Base-by-base conservation (phyloP, 305 asterid genomes). In the Rubia tinctorum region DNA sequence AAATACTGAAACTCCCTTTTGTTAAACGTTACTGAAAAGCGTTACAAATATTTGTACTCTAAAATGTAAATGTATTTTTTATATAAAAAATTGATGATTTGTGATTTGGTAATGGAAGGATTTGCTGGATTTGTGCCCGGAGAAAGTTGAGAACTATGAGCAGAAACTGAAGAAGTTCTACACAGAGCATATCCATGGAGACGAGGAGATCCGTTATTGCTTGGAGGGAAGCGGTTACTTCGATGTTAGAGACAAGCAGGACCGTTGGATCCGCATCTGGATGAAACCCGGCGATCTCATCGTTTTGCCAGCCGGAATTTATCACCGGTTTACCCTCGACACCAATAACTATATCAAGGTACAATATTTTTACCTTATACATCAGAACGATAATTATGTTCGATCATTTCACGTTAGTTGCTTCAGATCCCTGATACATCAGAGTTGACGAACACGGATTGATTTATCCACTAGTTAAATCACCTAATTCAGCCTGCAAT, bases 131-230 rank as follows among this genome's bases (percentile, higher is more conserved):
- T 83, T 91, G 73, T 86, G 91, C 69, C 95, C 97, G 47, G 93
- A 90, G 82, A 92, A 90, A 51, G 91, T 92, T 64, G 91, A 88
- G 27, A 87, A 90, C 72, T 88, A 90, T 22, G 95, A 90, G 69
- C 82, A 86, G 80, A 92, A 92, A 83, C 83, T 92, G 69, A 92
- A 88, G 84, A 92, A 84, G 61, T 90, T 92, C 73, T 90, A 86
- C 80, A 87, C 90, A 6, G 96, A 92, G 83, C 96, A 92, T 81
- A 87, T 92, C 56, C 97, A 92, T 15, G 87, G 77, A 0, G 93
- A 90, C 22, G 97, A 90, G 81, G 97, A 92, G 82, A 90, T 92
- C 75, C 93, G 97, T 12, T 92, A 90, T 55, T 92, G 95, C 75
- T 67, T 92, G 73, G 78, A 86, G 71, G 97, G 97, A 71, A 79